Percentiles rank a stretch among this genome's conserved stretches.
phyloP scores from a whole-genome alignment of 805 yeast species.

The Ogataea parapolymorpha region DNA sequence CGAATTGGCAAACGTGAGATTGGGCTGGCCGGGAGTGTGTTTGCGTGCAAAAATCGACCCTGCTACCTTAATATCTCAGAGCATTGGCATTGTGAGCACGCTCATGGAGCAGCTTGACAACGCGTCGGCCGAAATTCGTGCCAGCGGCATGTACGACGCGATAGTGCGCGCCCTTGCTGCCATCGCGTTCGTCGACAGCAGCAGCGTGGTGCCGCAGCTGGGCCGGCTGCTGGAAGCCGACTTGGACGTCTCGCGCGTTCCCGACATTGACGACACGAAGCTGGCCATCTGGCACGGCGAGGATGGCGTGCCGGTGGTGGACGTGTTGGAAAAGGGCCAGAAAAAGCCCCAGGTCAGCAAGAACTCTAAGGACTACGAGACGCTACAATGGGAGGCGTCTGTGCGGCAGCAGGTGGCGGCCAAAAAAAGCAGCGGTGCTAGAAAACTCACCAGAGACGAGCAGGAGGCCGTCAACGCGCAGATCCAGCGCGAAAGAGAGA shows the following conservation, averaged over 20 bases:
- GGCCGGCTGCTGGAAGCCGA: slow-evolving; percentile 41
- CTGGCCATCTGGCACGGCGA: slow-evolving; percentile 62
- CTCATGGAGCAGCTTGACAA: slow-evolving; percentile 12
- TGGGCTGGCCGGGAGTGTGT: slow-evolving; percentile 78
- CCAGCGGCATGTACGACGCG: slow-evolving; percentile 49
- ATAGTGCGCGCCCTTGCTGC: slow-evolving; percentile 47
- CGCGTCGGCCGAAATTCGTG: slow-evolving; percentile 26
- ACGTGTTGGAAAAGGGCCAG: slow-evolving; percentile 48
- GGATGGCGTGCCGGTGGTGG: slow-evolving; percentile 68
- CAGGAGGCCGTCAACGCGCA: slow-evolving; percentile 60
- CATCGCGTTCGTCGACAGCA: slow-evolving; percentile 58
- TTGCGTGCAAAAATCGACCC: slow-evolving; percentile 64
- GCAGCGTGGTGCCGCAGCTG: slow-evolving; percentile 49
- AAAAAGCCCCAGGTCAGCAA: slow-evolving; percentile 53
- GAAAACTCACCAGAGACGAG: slow-evolving; percentile 76
- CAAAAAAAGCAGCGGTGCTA: slow-evolving; percentile 40
- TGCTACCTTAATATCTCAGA: slow-evolving; percentile 43
- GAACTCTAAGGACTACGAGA: slow-evolving; percentile 80
- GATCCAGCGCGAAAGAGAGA: slow-evolving; percentile 53
- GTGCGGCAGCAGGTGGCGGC: slow-evolving; percentile 71
- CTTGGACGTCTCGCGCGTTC: slow-evolving; percentile 35
- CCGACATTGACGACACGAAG: slow-evolving; percentile 45
- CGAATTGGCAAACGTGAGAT: slow-evolving; percentile 33
- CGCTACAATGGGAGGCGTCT: slow-evolving; percentile 84
- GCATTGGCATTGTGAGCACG: slow-evolving; percentile 27